Evolutionary conservation across 371 early-diverging fungal genomes (phyloP).

Genomic region (Apophysomyces ossiformis): DNA sequence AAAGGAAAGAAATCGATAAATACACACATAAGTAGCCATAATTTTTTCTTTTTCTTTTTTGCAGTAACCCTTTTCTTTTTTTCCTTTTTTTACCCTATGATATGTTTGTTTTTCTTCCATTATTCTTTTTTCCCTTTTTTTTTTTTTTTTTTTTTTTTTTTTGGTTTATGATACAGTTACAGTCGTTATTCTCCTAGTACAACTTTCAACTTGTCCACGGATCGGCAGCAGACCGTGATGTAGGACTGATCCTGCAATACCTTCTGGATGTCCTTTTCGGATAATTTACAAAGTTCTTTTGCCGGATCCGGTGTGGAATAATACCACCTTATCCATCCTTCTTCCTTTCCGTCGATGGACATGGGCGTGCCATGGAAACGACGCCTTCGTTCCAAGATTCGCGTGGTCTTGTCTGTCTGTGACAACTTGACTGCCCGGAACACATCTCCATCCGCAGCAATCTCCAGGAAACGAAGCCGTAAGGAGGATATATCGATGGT

Average conservation of each 20-base stretch:
- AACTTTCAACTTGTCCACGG: neutral
- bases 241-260: neutral
- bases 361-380: neutral
- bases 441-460: neutral
- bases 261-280: neutral
- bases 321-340: neutral
- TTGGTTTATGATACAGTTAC: too few species aligned
- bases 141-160: too few species aligned
- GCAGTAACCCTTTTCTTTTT: too few species aligned
- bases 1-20: too few species aligned
- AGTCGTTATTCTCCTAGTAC: neutral
- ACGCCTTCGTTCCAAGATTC: neutral
- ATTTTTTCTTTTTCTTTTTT: too few species aligned
- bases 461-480: neutral
- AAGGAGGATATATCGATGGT: neutral
- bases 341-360: neutral
- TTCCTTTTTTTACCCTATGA: too few species aligned
- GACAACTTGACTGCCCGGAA: neutral
- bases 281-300: neutral
- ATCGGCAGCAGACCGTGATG: neutral
- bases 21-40: too few species aligned
- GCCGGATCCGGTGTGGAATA: constrained; percentile 4
- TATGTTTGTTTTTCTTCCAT: too few species aligned
- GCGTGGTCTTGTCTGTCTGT: neutral
- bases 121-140: too few species aligned